Evolutionary conservation across 441 rosid genomes (phyloP), one percentile per base, ranked within the genome.

Genomic region (Biscutella laevigata): DNA sequence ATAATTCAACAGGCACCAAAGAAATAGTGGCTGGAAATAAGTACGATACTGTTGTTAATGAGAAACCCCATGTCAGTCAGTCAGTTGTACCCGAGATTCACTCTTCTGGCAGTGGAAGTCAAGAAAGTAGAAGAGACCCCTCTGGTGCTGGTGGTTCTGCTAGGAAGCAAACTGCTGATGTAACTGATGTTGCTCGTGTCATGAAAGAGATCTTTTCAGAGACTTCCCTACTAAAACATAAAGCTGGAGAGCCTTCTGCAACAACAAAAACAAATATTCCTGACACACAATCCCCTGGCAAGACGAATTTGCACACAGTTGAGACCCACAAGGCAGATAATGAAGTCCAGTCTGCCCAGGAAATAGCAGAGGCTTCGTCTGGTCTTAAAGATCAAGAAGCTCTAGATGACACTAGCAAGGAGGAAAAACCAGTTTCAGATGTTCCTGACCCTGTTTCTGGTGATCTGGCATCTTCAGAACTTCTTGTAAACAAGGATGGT

Each of bases 161-260:
- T 26, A 81, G 73, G 77, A 54, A 76, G 57, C 83, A 77, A 62
- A 70, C 81, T 35, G 76, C 84, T 76, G 88, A 75, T 58, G 67
- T 82, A 44, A 82, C 71, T 57, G 94, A 82, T 67, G 84, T 84
- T 74, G 86, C 94, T 28, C 84, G 89, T 64, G 86, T 80, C 62
- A 84, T 84, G 84, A 84, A 84, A 77, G 86, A 82, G 67, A 79
- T 82, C 6, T 84, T 82, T 61, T 82, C 94, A 11, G 94, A 78
- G 71, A 71, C 81, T 69, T 75, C 81, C 66, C 63, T 77, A 12
- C 57, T 75, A 20, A 84, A 80, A 69, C 57, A 56, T 61, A 84
- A 69, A 71, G 42, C 43, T 38, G 73, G 68, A 4, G 89, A 81
- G 41, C 48, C 74, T 44, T 64, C 74, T 46, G 64, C 10, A 39